Conservation (phyloP, 129 eudicot genomes). For the Ambrosia trifida region DNA sequence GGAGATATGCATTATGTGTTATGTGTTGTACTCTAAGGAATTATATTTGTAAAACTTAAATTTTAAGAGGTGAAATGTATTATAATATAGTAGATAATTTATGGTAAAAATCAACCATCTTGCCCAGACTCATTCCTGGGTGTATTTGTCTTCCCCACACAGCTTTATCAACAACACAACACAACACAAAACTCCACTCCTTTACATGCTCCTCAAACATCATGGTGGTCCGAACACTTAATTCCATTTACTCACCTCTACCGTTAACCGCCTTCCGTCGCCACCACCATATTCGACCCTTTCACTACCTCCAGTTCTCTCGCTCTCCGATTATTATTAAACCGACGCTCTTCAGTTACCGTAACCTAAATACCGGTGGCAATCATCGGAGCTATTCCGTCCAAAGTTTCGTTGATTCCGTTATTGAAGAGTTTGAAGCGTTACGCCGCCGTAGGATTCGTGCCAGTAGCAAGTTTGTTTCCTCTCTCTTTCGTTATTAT, state of each 20-base stretch:
- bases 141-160: background rate
- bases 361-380: conserved; percentile 12
- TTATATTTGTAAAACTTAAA: no score
- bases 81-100: no score
- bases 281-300: conserved; percentile 31
- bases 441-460: conserved; percentile 49
- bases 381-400: conserved; percentile 41
- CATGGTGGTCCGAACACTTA: conserved; percentile 69
- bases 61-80: no score
- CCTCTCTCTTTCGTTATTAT: background rate
- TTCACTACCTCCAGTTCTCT: conserved; percentile 30
- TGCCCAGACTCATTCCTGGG: background rate
- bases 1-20: no score
- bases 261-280: conserved; percentile 36
- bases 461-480: conserved; percentile 52
- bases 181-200: background rate
- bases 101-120: no score
- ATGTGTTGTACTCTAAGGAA: no score
- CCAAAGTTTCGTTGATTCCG: conserved; percentile 51
- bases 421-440: conserved; percentile 52
- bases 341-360: conserved; percentile 27
- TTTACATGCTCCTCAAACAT: conserved; percentile 26
- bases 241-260: conserved; percentile 41
- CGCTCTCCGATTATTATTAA: conserved; percentile 16
- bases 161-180: conserved; percentile 32